Conservation (phyloP, 2,329 filamentous ascomycete species). For the Ophiostoma pallidulum region DNA sequence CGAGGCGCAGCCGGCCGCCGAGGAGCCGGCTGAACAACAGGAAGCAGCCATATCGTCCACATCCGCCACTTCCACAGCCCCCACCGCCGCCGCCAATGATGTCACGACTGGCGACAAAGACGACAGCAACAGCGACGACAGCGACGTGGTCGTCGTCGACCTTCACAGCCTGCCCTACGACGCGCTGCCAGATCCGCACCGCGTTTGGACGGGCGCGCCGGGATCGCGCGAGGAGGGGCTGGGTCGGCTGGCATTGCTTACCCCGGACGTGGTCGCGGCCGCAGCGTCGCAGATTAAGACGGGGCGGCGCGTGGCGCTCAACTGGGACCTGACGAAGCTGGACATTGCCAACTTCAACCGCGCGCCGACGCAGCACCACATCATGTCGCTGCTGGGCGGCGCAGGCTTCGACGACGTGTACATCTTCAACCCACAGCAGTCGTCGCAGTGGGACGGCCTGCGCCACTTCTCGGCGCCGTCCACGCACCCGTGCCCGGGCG, state of each 20-base stretch:
- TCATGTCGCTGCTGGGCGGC: slow-evolving; percentile 29
- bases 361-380: slow-evolving; percentile 24
- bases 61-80: too few species aligned
- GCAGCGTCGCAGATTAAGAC: slow-evolving; percentile 42
- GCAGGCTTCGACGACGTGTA: slow-evolving; percentile 28
- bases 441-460: slow-evolving; percentile 40
- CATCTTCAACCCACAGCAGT: slow-evolving; percentile 36
- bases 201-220: slow-evolving; percentile 37
- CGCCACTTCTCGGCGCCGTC: slow-evolving; percentile 38
- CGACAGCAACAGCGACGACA: background rate
- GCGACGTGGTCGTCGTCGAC: background rate
- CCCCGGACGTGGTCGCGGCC: slow-evolving; percentile 39
- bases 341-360: slow-evolving; percentile 21
- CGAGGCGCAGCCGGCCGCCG: too few species aligned
- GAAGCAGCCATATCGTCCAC: too few species aligned
- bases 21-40: too few species aligned
- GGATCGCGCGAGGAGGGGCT: slow-evolving; percentile 42
- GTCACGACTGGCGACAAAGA: too few species aligned
- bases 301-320: slow-evolving; percentile 40
- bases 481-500: slow-evolving; percentile 22
- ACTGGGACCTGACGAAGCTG: slow-evolving; percentile 30
- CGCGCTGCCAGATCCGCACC: slow-evolving; percentile 36
- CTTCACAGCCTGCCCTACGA: slow-evolving; percentile 24
- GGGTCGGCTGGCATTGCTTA: slow-evolving; percentile 41
- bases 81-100: too few species aligned